These are phyloP conservation scores for Kalmanozyma brasiliensis DNA, from an alignment of 1,284 basidiomycete genomes.

Conservation along the genomic window DNA sequence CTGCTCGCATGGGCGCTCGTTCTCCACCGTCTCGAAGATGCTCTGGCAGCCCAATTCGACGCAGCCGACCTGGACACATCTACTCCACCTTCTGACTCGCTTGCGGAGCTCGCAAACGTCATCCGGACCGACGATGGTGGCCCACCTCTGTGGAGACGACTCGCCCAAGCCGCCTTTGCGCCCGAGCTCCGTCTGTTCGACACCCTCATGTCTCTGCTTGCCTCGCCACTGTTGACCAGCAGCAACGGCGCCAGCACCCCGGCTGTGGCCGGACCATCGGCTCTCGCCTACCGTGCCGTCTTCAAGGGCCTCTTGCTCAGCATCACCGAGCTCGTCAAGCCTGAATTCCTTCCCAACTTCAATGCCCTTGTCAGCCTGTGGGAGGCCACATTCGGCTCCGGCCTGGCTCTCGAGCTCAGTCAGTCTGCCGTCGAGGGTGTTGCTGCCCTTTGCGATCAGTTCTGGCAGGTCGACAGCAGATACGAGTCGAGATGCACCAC, in stretches of 20 bases:
- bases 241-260: conserved; percentile 44
- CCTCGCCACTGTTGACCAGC: conserved; percentile 62
- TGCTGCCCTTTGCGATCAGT: conserved; percentile 78
- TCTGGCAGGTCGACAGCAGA: conserved; percentile 78
- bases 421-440: conserved; percentile 72
- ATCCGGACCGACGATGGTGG: conserved; percentile 51
- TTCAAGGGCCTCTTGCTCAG: conserved; percentile 78
- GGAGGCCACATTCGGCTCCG: conserved; percentile 78
- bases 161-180: conserved; percentile 67
- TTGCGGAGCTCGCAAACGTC: conserved; percentile 33
- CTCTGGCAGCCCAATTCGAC: conserved; percentile 39
- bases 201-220: conserved; percentile 57
- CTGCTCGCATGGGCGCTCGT: conserved; percentile 83
- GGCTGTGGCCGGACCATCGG: conserved; percentile 79
- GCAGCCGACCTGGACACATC: conserved; percentile 47
- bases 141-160: conserved; percentile 66
- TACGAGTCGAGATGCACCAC: conserved; percentile 74
- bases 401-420: conserved; percentile 39
- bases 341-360: conserved; percentile 73
- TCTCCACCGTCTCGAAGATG: conserved; percentile 69
- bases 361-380: conserved; percentile 79
- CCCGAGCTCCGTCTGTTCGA: conserved; percentile 63
- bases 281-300: conserved; percentile 82
- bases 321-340: conserved; percentile 77
- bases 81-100: conserved; percentile 27